Conservation (phyloP, 768 basidiomycete genomes). For the Suillus discolor region DNA sequence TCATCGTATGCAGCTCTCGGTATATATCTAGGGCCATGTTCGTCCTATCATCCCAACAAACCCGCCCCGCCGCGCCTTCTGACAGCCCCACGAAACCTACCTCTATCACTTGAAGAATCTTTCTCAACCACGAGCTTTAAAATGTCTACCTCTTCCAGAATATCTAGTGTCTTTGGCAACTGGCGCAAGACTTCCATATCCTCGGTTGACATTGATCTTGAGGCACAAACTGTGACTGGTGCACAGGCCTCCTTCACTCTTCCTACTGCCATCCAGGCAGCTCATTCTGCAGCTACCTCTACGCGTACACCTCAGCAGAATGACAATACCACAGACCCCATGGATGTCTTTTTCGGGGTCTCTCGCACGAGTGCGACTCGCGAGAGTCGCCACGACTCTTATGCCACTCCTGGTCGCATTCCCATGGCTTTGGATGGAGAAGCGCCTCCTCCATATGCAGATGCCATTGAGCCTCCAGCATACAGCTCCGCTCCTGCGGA, state of each 20-base stretch:
- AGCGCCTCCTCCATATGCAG: slow-evolving; percentile 31
- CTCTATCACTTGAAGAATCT: neutral
- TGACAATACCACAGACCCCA: slow-evolving; percentile 11
- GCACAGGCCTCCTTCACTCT: slow-evolving; percentile 8
- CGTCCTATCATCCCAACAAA: slow-evolving; percentile 7
- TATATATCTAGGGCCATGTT: slow-evolving; percentile 15
- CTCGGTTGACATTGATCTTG: slow-evolving; percentile 17
- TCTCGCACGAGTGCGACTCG: slow-evolving; percentile 24
- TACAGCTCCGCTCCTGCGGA: slow-evolving; percentile 36
- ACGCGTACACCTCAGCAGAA: slow-evolving; percentile 9
- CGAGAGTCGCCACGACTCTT: slow-evolving; percentile 37
- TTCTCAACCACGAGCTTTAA: slow-evolving; percentile 8
- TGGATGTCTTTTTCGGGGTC: slow-evolving; percentile 34
- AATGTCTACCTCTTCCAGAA: slow-evolving; percentile 7
- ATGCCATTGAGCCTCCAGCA: slow-evolving; percentile 32
- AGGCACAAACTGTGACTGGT: slow-evolving; percentile 20
- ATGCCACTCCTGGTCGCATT: neutral
- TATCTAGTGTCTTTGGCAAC: slow-evolving; percentile 17
- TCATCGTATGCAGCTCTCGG: slow-evolving; percentile 3
- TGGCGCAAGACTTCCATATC: slow-evolving; percentile 18
- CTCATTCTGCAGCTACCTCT: slow-evolving; percentile 9
- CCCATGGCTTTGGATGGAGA: slow-evolving; percentile 19
- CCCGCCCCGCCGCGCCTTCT: slow-evolving; percentile 1
- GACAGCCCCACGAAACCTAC: neutral
- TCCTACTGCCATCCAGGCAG: slow-evolving; percentile 13